Evolutionary conservation across 2,329 filamentous ascomycete species (phyloP).

Genomic region (Xenosphaeropsis pyriputrescens): DNA sequence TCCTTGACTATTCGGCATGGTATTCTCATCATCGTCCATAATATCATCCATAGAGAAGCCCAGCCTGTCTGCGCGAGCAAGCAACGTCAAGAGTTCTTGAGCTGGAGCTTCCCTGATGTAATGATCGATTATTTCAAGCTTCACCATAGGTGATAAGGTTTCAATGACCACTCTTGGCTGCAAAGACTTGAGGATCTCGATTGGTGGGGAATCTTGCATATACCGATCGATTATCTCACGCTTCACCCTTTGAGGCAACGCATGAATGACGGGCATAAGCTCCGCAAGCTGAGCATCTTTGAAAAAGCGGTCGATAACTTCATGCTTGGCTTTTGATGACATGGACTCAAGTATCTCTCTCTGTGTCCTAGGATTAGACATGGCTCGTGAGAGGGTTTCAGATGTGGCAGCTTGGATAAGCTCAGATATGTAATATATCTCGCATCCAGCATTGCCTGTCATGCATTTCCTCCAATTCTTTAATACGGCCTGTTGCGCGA

Average conservation of each 20-base stretch:
- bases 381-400: not conserved
- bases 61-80: not conserved
- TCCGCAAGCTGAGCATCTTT: not conserved
- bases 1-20: not conserved
- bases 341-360: too few species aligned
- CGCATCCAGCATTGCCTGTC: not conserved
- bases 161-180: too few species aligned
- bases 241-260: too few species aligned
- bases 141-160: too few species aligned
- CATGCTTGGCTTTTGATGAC: not conserved
- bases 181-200: not conserved
- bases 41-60: not conserved
- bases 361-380: not conserved
- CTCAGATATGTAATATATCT: not conserved
- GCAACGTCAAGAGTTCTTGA: not conserved
- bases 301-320: not conserved
- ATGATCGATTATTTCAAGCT: too few species aligned
- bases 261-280: not conserved
- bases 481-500: not conserved
- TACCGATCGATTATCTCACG: too few species aligned
- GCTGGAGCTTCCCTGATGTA: not conserved
- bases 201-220: too few species aligned
- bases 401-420: not conserved
- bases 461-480: constrained; percentile 1
- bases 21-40: constrained; percentile 2